Percentiles rank a stretch among this genome's conserved stretches.
These are phyloP conservation scores for Calonectria hongkongensis DNA, from an alignment of 2,329 filamentous ascomycete species.

Conservation along the genomic window DNA sequence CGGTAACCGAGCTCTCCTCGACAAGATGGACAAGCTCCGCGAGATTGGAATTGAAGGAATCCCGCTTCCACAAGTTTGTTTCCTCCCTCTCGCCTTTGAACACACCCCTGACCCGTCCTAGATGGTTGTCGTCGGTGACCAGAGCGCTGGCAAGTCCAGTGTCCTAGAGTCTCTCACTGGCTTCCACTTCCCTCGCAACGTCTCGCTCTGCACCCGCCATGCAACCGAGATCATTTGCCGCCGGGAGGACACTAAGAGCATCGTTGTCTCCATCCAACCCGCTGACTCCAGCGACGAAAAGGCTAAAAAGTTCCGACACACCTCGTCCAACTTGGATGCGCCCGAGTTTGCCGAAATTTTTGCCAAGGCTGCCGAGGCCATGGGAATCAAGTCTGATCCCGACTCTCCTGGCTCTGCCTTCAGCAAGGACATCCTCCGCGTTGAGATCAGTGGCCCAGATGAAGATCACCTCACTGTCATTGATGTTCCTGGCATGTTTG, in stretches of 20 bases:
- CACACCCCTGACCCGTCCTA: conserved; percentile 59
- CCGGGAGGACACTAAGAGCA: conserved; percentile 59
- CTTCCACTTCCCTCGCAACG: conserved; percentile 67
- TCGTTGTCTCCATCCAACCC: conserved; percentile 64
- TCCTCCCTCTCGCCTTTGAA: accelerated
- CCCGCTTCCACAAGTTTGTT: conserved; percentile 72
- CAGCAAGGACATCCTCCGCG: conserved; percentile 65
- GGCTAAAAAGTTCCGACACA: conserved; percentile 55
- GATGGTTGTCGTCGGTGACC: conserved; percentile 89
- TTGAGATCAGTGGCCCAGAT: conserved; percentile 66
- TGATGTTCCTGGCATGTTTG: conserved; percentile 73
- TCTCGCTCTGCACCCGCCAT: conserved; percentile 69
- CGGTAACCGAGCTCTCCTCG: conserved; percentile 51
- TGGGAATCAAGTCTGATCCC: conserved; percentile 63
- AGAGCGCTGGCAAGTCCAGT: conserved; percentile 91
- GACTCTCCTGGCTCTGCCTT: conserved; percentile 59
- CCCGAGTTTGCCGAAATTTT: conserved; percentile 62
- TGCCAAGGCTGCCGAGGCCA: conserved; percentile 64
- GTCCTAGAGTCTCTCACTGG: conserved; percentile 81
- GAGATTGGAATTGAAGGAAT: conserved; percentile 63
- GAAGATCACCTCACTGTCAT: conserved; percentile 71
- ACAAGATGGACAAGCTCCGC: conserved; percentile 65
- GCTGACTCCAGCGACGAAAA: conserved; percentile 40
- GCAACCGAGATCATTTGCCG: conserved; percentile 68
- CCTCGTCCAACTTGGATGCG: conserved; percentile 49